A percentile compares a stretch with the other conserved stretches of the same genome.
Conservation (phyloP, 108 stramenopile species). For the Chaetoceros tenuissimus region DNA sequence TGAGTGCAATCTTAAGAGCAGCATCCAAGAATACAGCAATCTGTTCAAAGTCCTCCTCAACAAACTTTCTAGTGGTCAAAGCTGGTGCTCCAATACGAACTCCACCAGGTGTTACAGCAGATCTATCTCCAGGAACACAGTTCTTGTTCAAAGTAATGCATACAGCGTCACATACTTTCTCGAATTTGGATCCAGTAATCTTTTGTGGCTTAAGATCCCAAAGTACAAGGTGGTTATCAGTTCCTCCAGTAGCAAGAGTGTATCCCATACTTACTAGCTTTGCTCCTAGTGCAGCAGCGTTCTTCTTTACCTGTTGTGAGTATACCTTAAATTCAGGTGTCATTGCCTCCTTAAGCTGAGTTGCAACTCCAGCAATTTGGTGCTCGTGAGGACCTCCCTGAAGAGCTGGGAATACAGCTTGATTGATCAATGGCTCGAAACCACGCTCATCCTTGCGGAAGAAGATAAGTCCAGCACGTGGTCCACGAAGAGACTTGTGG, state of each 20-base stretch:
- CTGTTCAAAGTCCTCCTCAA: conserved; percentile 94
- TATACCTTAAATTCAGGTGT: conserved; percentile 96
- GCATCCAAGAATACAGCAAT: conserved; percentile 92
- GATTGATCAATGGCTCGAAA: conserved; percentile 92
- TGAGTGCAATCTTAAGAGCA: conserved; percentile 74
- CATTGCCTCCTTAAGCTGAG: conserved; percentile 94
- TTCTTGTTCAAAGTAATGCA: conserved; percentile 99
- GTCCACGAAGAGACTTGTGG: conserved; percentile 99
- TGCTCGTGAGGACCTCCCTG: conserved; percentile 99
- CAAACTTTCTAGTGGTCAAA: conserved; percentile 82
- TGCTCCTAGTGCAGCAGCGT: conserved; percentile 87
- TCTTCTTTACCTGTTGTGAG: conserved; percentile 86
- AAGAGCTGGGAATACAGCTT: conserved; percentile 98
- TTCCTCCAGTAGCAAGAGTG: conserved; percentile 94
- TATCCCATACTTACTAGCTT: conserved; percentile 86
- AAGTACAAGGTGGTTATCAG: conserved; percentile 98
- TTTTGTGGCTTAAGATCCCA: conserved; percentile 96
- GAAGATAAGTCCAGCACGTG: conserved; percentile 99
- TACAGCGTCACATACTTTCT: conserved; percentile 96
- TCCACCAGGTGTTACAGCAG: conserved; percentile 98
- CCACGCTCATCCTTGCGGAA: conserved; percentile 97
- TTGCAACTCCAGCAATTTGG: conserved; percentile 98
- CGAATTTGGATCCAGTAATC: conserved; percentile 96
- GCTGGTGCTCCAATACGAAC: conserved; percentile 96
- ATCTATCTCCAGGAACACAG: conserved; percentile 95